Evolutionary conservation across 2,329 filamentous ascomycete genomes (phyloP), one percentile per base, ranked within the genome.

Genomic region (Rutstroemia sydowiana): DNA sequence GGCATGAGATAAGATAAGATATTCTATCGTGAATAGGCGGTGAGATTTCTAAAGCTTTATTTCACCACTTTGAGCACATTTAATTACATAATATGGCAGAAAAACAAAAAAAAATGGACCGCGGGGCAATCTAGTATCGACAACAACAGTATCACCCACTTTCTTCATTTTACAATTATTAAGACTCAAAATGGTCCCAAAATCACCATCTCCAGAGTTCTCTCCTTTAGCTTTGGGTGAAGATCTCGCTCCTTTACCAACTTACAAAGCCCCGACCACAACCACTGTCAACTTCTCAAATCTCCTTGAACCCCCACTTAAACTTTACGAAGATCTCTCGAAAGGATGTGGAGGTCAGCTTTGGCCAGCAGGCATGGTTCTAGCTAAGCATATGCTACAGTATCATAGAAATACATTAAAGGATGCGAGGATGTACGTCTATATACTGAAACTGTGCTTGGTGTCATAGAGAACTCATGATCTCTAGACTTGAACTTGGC

Each of bases 291-390:
- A 78, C 62, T 93, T 97, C 64, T 84, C 87, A 57, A 85, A 87
- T 36, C 77, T 93, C 48, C 75, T 96, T 31, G 69, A 75, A 18
- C 72, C 78, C 44, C 83, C 87, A 41, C 76, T 97, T 55, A 75
- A 79, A 55, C 79, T 97, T 14, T 86, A 88, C 63, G 90, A 96
- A 68, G 91, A 97, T 69, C 77, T 95, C 44, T 81, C 80, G 52
- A 81, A 87, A 57, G 93, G 93, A 55, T 97, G 93, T 68, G 93
- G 93, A 45, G 93, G 93, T 2, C 88, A 95, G 70, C 77, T 95
- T 10, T 97, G 93, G 93, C 92, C 91, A 3, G 92, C 92, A 0
- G 93, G 93, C 10, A 87, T 95, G 82, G 80, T 93, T 14, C 75
- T 98, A 48, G 80, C 87, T 18, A 88, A 85, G 69, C 95, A 97